Base-by-base conservation (phyloP, 495 filamentous ascomycete genomes). In the Xylaria castorea region DNA sequence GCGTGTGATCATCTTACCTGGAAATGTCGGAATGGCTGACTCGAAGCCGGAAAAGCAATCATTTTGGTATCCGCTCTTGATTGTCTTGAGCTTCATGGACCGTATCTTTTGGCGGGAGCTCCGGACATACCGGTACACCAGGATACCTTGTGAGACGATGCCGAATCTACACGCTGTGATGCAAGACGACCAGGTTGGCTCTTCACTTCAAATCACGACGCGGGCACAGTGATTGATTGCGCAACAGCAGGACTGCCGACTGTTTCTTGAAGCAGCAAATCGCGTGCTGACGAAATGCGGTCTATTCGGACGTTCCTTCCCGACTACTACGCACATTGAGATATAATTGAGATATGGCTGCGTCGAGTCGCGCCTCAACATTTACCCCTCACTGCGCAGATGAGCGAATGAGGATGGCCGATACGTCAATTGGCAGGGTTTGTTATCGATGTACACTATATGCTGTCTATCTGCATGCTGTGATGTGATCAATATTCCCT, bases 351-450 rank as follows among this genome's bases (percentile, higher is more conserved):
- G 66, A 81, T 85, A 40, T 81, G 83, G 65, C 74, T 86, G 30
- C 84, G 84, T 71, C 79, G 81, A 25, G 83, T 84, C 16, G 82
- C 83, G 57, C 83, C 83, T 74, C 83, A 82, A 65, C 73, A 77
- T 48, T 74, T 83, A 42, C 83, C 82, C 32, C 77, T 81, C 20
- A 82, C 79, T 7, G 73, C 77, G 16, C 81, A 82, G 38, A 77
- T 81, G 68, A 74, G 58, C 44, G 72, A 78, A 63, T 79, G 80
- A 30, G 78, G 83, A 64, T 51, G 68, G 27, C 80, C 79, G 30
- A 82, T 83, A 70, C 79, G 80, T 36, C 71, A 72, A 27, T 74
- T 84, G 12, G 79, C 81, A 44, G 73, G 71, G 44, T 63, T n/a
- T 81, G 61, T 81, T 63, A 64, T 79, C 38, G 72, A 71, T 40